Evolutionary conservation across 2,329 filamentous ascomycete species (phyloP).

Genomic region (Calonectria naviculata): DNA sequence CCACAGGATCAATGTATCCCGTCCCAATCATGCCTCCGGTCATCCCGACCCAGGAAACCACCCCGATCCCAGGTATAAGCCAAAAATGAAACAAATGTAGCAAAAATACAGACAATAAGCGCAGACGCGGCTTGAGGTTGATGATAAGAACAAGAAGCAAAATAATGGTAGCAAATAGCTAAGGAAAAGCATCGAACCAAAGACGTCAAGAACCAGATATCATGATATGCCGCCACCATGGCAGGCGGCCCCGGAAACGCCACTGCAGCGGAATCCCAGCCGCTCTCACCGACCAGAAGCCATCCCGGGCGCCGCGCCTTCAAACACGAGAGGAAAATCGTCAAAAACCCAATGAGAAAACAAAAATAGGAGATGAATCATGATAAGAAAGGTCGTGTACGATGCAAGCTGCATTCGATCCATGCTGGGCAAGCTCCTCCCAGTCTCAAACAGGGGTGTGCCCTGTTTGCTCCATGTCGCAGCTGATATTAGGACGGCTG

Average conservation of each 20-base stretch:
- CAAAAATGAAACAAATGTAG: constrained; percentile 7
- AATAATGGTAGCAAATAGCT: neutral
- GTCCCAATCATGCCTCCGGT: neutral
- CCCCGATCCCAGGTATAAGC: neutral
- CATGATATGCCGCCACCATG: constrained; percentile 16
- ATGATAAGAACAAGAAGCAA: neutral
- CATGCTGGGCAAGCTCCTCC: neutral
- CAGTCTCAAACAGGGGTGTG: neutral
- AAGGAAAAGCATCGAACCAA: constrained; percentile 13
- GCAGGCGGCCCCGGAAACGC: constrained; percentile 34
- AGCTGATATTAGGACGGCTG: constrained; percentile 25
- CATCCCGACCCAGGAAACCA: constrained; percentile 8
- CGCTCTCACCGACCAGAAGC: constrained; percentile 53
- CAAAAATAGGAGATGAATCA: constrained; percentile 20
- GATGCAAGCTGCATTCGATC: constrained; percentile 14
- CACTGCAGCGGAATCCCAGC: constrained; percentile 43
- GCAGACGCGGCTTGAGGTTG: neutral
- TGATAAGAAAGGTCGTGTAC: constrained; percentile 20
- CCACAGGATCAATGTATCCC: constrained; percentile 10
- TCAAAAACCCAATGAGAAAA: constrained; percentile 25
- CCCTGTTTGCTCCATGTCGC: neutral
- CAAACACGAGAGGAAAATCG: constrained; percentile 29
- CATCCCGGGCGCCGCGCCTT: constrained; percentile 42
- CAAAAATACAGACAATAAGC: constrained; percentile 14
- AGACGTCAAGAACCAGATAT: constrained; percentile 2